Evolutionary conservation across 2,329 filamentous ascomycete species (phyloP), one percentile per base, ranked within the genome.

Genomic region (Ilyonectria robusta): DNA sequence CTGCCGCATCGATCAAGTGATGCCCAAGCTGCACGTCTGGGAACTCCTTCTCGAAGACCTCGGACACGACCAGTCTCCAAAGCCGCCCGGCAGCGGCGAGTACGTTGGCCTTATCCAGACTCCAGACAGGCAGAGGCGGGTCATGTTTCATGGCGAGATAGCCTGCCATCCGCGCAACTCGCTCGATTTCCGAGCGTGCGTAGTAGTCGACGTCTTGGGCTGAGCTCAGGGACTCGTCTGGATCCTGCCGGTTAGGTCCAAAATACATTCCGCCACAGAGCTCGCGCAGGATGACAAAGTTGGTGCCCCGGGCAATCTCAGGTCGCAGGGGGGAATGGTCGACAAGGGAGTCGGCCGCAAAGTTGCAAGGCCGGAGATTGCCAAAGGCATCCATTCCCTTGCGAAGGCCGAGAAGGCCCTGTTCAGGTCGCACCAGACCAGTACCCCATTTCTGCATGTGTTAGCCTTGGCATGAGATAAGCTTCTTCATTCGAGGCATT

Each of bases 191-290:
- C 91, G 86, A 15, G 88, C 90, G 82, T 94, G 94, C 6, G 90
- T 88, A 77, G 94, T 92, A 1, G 89, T 84, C 84, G 62, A 87
- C 89, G 70, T 80, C 88, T 72, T 94, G 46, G 11, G 46, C 46
- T 17, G 46, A 48, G 46, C 46, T 48, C 46, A 48, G 46, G 3
- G 23, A 48, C 46, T 48, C 91, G 4, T 51, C 58, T 1, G 64
- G 64, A 53, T 72, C 68, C 48, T 67, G 9, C 55, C 91, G 46
- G 23, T 48, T 84, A 17, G 93, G 90, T 26, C 92, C 92, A 78
- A 94, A 94, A 84, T 94, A 94, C 79, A 94, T 93, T 21, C 92
- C 92, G 9, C 92, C 91, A 0, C 92, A 94, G 64, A 94, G 81
- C 77, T 94, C 92, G 47, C 92, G 90, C 75, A 94, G 88, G 81